phyloP scores from a whole-genome alignment of 208 protist genomes.

The Acanthamoeba castellanii region DNA sequence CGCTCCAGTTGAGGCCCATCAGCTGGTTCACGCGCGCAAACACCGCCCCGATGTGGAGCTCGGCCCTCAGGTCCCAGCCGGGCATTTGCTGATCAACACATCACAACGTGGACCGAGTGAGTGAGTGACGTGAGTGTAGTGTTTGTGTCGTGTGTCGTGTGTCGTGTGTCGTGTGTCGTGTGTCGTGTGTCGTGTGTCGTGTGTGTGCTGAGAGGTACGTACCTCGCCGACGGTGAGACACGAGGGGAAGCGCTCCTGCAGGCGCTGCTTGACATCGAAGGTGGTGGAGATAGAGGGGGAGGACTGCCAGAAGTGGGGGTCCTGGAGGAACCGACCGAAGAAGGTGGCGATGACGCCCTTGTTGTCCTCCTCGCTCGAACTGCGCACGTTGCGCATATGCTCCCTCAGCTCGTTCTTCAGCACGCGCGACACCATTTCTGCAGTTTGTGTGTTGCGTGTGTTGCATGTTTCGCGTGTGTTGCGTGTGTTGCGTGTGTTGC shows the following conservation, averaged over 20 bases:
- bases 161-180: neutral
- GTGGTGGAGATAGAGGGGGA: neutral
- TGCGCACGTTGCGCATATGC: slow-evolving; percentile 30
- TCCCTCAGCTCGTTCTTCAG: slow-evolving; percentile 63
- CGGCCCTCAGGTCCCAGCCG: neutral
- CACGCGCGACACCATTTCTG: slow-evolving; percentile 56
- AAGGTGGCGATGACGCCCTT: slow-evolving; percentile 25
- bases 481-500: neutral
- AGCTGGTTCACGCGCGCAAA: slow-evolving; percentile 53
- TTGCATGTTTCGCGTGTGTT: neutral
- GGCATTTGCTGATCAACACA: neutral
- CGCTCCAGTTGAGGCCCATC: slow-evolving; percentile 43
- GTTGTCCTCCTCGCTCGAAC: slow-evolving; percentile 29
- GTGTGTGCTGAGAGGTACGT: neutral
- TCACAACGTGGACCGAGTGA: too few species aligned
- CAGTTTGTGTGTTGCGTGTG: neutral
- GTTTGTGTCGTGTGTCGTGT: too few species aligned
- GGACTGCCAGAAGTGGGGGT: slow-evolving; percentile 1
- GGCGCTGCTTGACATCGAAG: slow-evolving; percentile 28
- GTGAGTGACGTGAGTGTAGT: too few species aligned
- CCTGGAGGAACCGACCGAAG: slow-evolving; percentile 11
- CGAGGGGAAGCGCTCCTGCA: slow-evolving; percentile 64
- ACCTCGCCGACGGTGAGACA: slow-evolving; percentile 20
- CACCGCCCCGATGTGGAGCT: slow-evolving; percentile 54
- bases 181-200: neutral